phyloP scores from a whole-genome alignment of 352 stramenopile species.

The Phytopythium sindhum region DNA sequence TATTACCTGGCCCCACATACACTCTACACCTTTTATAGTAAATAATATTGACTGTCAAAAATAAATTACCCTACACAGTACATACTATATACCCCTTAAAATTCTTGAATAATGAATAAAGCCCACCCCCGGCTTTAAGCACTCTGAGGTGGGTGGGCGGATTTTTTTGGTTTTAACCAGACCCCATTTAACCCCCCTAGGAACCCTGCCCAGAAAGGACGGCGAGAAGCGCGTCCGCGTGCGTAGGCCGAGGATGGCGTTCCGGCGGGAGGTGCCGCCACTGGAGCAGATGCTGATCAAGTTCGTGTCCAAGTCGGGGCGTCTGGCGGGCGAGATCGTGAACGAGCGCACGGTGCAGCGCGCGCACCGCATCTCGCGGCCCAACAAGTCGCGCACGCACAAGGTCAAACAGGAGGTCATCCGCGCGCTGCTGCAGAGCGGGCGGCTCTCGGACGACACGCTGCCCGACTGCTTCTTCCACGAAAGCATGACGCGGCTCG shows the following conservation, averaged over 20 bases:
- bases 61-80: no score
- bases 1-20: no score
- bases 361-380: constrained; percentile 70
- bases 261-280: constrained; percentile 75
- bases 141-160: no score
- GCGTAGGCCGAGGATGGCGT: constrained; percentile 63
- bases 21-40: no score
- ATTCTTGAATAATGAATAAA: no score
- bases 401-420: constrained; percentile 87
- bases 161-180: no score
- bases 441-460: constrained; percentile 78
- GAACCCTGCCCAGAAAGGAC: no score
- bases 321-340: constrained; percentile 56
- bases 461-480: constrained; percentile 84
- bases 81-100: no score
- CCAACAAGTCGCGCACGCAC: constrained; percentile 75
- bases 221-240: no score
- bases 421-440: constrained; percentile 65
- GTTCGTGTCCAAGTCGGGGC: constrained; percentile 83
- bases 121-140: no score
- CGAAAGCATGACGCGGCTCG: constrained; percentile 77
- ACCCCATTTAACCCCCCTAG: no score
- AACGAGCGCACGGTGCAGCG: constrained; percentile 66
- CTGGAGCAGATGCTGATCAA: constrained; percentile 89
- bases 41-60: no score